Percentiles rank a stretch among this genome's conserved stretches.
Conservation (phyloP, 352 stramenopile species). For the Pythium aristosporum region DNA sequence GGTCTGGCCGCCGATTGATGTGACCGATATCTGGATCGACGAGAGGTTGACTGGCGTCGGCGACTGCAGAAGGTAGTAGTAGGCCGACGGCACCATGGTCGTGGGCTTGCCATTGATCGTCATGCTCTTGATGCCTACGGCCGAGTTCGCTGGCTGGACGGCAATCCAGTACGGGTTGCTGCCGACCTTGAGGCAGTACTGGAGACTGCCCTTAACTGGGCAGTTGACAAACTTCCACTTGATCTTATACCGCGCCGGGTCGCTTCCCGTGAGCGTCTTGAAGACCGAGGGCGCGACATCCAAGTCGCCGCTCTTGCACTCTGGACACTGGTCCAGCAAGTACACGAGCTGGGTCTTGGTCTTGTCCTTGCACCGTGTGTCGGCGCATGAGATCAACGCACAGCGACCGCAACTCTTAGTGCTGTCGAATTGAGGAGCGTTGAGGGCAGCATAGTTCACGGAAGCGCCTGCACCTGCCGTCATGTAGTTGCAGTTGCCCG, state of each 20-base stretch:
- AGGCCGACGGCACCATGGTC: constrained; percentile 50
- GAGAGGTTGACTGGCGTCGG: constrained; percentile 29
- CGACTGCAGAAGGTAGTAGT: constrained; percentile 33
- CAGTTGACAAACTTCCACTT: constrained; percentile 44
- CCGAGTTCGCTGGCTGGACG: constrained; percentile 59
- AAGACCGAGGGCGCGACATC: constrained; percentile 48
- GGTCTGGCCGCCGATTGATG: constrained; percentile 50
- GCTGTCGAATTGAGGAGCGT: constrained; percentile 46
- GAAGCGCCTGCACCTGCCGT: constrained; percentile 29
- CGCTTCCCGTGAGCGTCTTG: constrained; percentile 31
- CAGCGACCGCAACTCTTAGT: constrained; percentile 43
- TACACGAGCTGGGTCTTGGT: constrained; percentile 50
- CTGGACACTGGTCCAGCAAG: constrained; percentile 63
- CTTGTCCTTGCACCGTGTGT: constrained; percentile 36
- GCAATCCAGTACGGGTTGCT: constrained; percentile 60
- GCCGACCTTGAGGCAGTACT: constrained; percentile 52
- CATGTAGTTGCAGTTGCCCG: constrained; percentile 64
- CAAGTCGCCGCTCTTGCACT: constrained; percentile 44
- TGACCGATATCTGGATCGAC: constrained; percentile 41
- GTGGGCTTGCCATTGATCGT: constrained; percentile 48
- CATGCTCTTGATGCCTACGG: constrained; percentile 45
- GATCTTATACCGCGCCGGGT: constrained; percentile 28
- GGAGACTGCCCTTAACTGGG: constrained; percentile 29
- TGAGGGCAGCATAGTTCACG: constrained; percentile 60
- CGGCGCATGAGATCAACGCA: constrained; percentile 34